These are phyloP conservation scores for Auxenochlorella pyrenoidosa DNA, from an alignment of 139 green algal species.

Conservation along the genomic window DNA sequence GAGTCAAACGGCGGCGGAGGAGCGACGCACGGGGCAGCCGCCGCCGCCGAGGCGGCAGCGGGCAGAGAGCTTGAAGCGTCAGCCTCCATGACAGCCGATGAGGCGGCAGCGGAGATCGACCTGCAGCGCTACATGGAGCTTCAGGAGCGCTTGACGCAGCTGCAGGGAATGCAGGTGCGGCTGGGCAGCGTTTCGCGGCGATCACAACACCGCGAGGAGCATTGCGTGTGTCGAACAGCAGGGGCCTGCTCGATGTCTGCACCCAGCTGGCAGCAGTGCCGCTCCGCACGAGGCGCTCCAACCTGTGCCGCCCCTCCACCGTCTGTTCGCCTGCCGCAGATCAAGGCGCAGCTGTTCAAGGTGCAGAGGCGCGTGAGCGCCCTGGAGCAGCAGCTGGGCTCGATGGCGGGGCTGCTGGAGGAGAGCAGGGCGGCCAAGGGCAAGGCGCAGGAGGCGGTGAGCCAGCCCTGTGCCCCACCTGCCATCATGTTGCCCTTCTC, in stretches of 20 bases:
- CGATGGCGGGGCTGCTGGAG: background rate
- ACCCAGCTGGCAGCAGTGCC: no score
- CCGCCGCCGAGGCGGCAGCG: no score
- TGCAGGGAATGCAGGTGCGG: slow-evolving; percentile 27
- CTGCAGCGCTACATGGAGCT: slow-evolving; percentile 19
- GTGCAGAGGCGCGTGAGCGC: background rate
- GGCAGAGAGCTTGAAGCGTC: background rate
- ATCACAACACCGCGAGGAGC: background rate
- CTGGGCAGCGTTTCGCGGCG: background rate
- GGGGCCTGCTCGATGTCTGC: no score
- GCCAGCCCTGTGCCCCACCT: background rate
- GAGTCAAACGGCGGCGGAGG: no score
- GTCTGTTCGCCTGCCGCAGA: background rate
- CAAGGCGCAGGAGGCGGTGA: background rate
- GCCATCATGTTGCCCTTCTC: no score
- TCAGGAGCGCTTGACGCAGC: slow-evolving; percentile 1
- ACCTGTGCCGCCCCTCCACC: background rate
- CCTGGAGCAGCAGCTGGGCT: background rate
- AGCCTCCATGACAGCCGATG: background rate
- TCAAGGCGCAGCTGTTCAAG: background rate
- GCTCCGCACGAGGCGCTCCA: background rate
- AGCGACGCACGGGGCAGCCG: no score
- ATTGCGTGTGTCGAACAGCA: background rate
- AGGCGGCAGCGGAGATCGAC: background rate
- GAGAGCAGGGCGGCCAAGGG: background rate